Base-by-base conservation (phyloP, 306 rosid species). In the Rosa persica region DNA sequence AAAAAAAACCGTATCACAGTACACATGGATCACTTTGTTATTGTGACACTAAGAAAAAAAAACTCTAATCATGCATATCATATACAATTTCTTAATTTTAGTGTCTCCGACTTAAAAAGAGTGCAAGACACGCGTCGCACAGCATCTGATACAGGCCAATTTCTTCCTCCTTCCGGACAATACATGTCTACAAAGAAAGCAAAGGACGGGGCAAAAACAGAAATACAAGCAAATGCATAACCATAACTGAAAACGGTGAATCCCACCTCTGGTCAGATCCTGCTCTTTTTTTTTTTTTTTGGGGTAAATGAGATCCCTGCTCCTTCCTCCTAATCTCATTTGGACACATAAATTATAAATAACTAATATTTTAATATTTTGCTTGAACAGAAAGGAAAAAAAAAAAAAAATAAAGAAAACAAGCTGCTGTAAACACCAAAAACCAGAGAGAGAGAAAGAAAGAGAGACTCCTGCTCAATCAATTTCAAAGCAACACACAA, bases 361-460 rank as follows among this genome's bases (percentile, higher is more conserved):
- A 19, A 20, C 22, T 48, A 66, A 20, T 58, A 58, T 30, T 27
- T 5, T 27, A 64, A 30, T 54, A n/a, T 25, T 25, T 75, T 75
- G 79, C 79, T 62, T 61, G 46, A 20, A 44, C 12, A 25, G 40
- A 64, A 76, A 51, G 49, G 39, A 54, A 54, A 36, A 42, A 77
- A 69, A 62, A 51, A 71, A 73, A 67, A 4, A 67, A 80, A 64
- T 34, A 67, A 62, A 23, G n/a, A 74, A 60, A 89, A 79, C 88
- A 89, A 94, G 96, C 92, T 90, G 96, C 90, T 80, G 92, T 70
- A 72, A 73, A 83, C 82, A 80, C 90, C 92, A 81, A 89, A 89
- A 89, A 84, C 89, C 87, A 85, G 88, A 83, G 86, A 76, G 80
- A 81, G 73, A 44, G 47, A 67, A 19, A 82, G 80, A 57, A 81